Conservation (phyloP, 305 asterid genomes). For the Caryopteris hybrid region DNA sequence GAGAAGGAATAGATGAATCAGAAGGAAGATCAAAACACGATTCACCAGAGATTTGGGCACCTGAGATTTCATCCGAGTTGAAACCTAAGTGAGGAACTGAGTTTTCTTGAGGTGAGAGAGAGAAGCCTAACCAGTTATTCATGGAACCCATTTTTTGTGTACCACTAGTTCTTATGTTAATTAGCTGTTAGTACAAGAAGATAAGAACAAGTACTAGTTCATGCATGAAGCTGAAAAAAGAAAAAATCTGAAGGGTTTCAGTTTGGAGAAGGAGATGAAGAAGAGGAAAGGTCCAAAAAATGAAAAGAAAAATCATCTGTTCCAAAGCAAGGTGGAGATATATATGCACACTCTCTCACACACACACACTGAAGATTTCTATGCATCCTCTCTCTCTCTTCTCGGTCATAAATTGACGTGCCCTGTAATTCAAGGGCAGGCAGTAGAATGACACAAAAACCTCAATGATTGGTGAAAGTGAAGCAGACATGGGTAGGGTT, state of each 20-base stretch:
- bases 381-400: constrained; percentile 18
- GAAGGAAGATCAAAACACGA: constrained; percentile 49
- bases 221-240: constrained; percentile 34
- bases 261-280: constrained; percentile 16
- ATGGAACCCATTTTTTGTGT: constrained; percentile 34
- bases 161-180: not conserved
- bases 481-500: constrained; percentile 14
- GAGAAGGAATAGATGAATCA: constrained; percentile 46
- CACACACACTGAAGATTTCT: constrained; percentile 13
- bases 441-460: constrained; percentile 44
- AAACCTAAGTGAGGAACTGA: constrained; percentile 14
- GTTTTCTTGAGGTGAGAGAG: constrained; percentile 54
- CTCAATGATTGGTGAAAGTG: constrained; percentile 19
- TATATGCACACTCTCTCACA: constrained; percentile 32
- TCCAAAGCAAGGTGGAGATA: constrained; percentile 37
- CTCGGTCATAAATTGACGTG: constrained; percentile 38
- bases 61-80: constrained; percentile 38
- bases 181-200: not conserved
- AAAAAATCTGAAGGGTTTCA: constrained; percentile 9
- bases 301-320: constrained; percentile 24
- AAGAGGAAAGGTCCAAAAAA: constrained; percentile 29
- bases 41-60: constrained; percentile 28
- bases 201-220: constrained; percentile 12
- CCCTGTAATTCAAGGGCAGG: constrained; percentile 34
- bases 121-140: constrained; percentile 82